Percentiles rank a stretch among this genome's conserved stretches.
Conservation (phyloP, 2,329 filamentous ascomycete species). For the Dendryphion nanum region DNA sequence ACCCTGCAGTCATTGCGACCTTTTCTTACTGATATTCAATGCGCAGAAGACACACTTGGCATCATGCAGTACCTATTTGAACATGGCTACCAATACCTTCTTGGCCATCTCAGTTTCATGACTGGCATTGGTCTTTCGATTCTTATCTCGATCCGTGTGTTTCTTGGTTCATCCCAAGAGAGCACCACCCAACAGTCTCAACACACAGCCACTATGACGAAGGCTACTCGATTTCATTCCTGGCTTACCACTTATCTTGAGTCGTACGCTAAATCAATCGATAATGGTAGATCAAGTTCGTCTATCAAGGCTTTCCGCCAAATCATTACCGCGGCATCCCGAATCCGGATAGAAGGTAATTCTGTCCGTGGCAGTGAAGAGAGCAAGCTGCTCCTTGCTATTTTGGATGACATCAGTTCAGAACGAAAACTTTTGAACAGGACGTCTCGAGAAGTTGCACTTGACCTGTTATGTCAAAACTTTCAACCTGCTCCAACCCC, state of each 20-base stretch:
- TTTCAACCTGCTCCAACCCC: constrained; percentile 64
- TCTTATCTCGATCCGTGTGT: constrained; percentile 73
- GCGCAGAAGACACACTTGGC: constrained; percentile 85
- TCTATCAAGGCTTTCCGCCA: constrained; percentile 58
- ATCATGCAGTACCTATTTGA: constrained; percentile 80
- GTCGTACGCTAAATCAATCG: constrained; percentile 42
- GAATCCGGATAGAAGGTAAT: constrained; percentile 67
- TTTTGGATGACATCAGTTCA: constrained; percentile 70
- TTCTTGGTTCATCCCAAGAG: constrained; percentile 71
- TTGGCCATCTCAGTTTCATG: constrained; percentile 68
- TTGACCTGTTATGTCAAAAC: constrained; percentile 70
- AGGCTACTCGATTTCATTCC: constrained; percentile 69
- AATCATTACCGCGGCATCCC: constrained; percentile 68
- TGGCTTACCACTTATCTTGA: constrained; percentile 75
- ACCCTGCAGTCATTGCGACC: constrained; percentile 75
- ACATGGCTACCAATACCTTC: constrained; percentile 64
- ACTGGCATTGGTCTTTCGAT: constrained; percentile 78
- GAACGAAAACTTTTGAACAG: constrained; percentile 65
- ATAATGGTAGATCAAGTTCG: constrained; percentile 17
- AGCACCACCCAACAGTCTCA: constrained; percentile 84
- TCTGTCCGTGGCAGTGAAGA: constrained; percentile 70
- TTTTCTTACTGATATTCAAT: constrained; percentile 79
- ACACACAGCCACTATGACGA: constrained; percentile 72
- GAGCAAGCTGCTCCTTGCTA: constrained; percentile 73
- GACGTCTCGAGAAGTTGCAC: constrained; percentile 67